Percentiles rank a stretch among this genome's conserved stretches.
Evolutionary conservation across 164 flowering plant species (phyloP).

Genomic region (Umbilicus rupestris): DNA sequence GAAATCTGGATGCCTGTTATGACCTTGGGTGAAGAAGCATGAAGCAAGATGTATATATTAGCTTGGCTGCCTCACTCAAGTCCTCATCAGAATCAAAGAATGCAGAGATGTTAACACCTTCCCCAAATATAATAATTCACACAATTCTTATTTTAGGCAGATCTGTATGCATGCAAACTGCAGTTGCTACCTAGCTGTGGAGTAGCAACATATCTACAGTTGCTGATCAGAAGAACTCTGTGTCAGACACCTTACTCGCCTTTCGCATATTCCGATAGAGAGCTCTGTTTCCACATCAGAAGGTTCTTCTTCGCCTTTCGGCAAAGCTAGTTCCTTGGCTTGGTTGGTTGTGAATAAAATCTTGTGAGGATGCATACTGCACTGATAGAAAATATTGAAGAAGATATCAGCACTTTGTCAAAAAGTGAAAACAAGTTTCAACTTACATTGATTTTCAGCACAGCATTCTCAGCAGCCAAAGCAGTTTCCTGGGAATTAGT

Average conservation of each 20-base stretch:
- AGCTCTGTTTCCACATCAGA: background rate
- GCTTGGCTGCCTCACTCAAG: too few relatives aligned
- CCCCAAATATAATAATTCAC: too few relatives aligned
- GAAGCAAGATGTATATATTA: background rate
- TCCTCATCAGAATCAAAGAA: too few relatives aligned
- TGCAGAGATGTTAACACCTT: too few relatives aligned
- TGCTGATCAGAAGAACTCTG: background rate
- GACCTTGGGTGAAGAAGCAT: background rate
- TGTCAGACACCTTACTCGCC: background rate
- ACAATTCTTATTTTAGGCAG: too few relatives aligned
- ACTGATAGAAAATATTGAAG: background rate
- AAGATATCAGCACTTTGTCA: background rate
- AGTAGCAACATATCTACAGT: background rate
- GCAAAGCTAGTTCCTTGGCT: background rate
- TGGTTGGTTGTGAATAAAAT: background rate
- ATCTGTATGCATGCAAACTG: too few relatives aligned
- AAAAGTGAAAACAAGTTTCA: too few relatives aligned
- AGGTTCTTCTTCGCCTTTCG: too few relatives aligned
- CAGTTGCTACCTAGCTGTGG: background rate
- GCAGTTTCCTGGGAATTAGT: background rate
- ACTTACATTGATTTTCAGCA: background rate
- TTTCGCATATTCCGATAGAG: background rate
- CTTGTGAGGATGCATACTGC: background rate
- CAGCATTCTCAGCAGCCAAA: background rate
- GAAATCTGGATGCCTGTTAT: background rate